A percentile compares a stretch with the other conserved stretches of the same genome.
Evolutionary conservation across 1,139 yeast species (phyloP).

Genomic region (Yamadazyma kanchanaburiensis): DNA sequence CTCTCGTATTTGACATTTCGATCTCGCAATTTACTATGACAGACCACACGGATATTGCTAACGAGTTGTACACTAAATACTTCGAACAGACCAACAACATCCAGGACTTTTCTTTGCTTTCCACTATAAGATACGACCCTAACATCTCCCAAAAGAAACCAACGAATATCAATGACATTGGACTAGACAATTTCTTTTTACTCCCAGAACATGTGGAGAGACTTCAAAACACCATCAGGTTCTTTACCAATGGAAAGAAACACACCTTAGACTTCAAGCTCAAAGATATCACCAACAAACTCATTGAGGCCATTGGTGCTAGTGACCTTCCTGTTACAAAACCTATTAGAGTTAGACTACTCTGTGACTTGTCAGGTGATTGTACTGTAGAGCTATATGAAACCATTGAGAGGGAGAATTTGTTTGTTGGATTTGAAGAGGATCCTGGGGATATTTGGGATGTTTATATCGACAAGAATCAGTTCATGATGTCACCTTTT

Average conservation of each 20-base stretch:
- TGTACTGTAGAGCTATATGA: conserved; percentile 50
- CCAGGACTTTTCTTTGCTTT: conserved; percentile 49
- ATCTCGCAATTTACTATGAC: not conserved
- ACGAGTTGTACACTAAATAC: conserved; percentile 14
- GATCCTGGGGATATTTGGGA: conserved; percentile 39
- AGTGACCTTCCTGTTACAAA: conserved; percentile 22
- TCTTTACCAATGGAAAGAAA: conserved; percentile 35
- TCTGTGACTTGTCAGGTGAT: conserved; percentile 47
- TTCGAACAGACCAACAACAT: conserved; percentile 12
- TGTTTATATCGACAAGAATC: conserved; percentile 57
- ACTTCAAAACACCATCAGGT: conserved; percentile 48
- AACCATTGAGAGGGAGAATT: conserved; percentile 30
- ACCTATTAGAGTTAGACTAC: conserved; percentile 60
- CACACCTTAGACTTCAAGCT: conserved; percentile 35
- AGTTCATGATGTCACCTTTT: conserved; percentile 63
- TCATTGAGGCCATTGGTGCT: conserved; percentile 39
- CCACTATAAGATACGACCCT: conserved; percentile 77
- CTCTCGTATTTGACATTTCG: not conserved
- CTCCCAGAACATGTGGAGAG: conserved; percentile 64
- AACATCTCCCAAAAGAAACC: conserved; percentile 23
- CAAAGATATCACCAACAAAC: conserved; percentile 37
- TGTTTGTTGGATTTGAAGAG: conserved; percentile 39
- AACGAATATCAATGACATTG: conserved; percentile 20
- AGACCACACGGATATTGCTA: conserved; percentile 4
- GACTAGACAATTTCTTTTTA: conserved; percentile 49